Conservation (phyloP, 192 early-diverging fungal genomes). For the Linnemannia hyalina region DNA sequence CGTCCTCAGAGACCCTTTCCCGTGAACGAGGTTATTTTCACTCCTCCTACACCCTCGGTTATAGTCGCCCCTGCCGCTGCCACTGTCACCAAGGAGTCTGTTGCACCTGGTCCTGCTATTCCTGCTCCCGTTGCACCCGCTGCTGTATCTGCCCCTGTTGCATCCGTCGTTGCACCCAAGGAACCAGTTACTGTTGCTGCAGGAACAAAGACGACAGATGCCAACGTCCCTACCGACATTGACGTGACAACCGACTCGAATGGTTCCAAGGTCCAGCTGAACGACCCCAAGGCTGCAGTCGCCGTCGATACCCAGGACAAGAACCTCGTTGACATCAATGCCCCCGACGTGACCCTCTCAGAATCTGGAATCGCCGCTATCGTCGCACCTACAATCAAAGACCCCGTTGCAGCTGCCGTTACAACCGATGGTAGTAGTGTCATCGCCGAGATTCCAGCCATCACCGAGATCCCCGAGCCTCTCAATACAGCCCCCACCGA, state of each 20-base stretch:
- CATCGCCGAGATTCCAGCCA: background rate
- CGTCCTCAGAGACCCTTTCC: background rate
- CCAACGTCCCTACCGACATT: background rate
- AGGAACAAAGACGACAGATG: background rate
- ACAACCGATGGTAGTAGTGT: background rate
- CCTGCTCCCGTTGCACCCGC: background rate
- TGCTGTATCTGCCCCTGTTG: background rate
- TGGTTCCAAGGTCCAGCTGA: background rate
- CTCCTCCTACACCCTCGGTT: background rate
- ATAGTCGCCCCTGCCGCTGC: background rate
- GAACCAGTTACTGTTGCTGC: background rate
- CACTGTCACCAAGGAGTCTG: background rate
- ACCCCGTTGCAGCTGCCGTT: background rate
- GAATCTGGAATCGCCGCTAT: background rate
- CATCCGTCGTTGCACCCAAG: background rate
- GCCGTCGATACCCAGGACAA: background rate
- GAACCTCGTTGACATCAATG: background rate
- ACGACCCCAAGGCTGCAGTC: background rate
- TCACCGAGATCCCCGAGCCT: background rate
- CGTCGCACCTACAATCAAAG: no score
- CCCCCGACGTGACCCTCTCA: background rate
- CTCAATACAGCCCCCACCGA: conserved; percentile 3
- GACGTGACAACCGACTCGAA: background rate
- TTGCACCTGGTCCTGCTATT: background rate
- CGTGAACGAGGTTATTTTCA: background rate